Evolutionary conservation across 257 asterid species (phyloP), one percentile per base, ranked within the genome.

Genomic region (Salvia splendens): DNA sequence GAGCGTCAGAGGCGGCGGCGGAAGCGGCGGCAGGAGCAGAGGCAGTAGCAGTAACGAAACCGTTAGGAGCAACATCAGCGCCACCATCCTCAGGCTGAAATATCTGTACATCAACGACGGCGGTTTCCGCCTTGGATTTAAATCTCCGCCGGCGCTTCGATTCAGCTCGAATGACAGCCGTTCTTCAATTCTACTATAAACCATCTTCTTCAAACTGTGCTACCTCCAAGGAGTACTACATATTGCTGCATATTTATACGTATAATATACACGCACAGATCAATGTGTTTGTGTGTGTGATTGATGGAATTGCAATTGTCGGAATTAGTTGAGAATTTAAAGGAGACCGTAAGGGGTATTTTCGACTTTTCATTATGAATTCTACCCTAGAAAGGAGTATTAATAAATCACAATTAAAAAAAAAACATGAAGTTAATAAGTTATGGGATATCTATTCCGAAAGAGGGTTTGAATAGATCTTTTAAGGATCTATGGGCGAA

Each of bases 21-120:
- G 87, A 6, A 87, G 87, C 53, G 95, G 88, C 12, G 96, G 96
- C 33, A 86, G 83, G 24, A 85, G 33, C 5, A 80, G 74, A 76
- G 96, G 96, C 78, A 89, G 79, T 16, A 83, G 12, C 43, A 82
- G 28, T 43, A 89, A 90, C 64, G 84, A 61, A 30, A 73, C 46
- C 60, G 90, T 73, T 0, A 82, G 33, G 35, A 69, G 9, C 50
- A 71, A 42, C 92, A 86, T 83, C 33, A 79, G 11, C 0, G 73
- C 35, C 0, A 72, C 17, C 6, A 6, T 66, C 43, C 49, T 77
- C 2, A 32, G 17, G 57, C 59, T 71, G 68, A 72, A 79, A 17
- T 68, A 81, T 11, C 61, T 35, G 47, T 40, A 49, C 84, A 80
- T 77, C 28, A 43, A 12, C 45, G 59, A 50, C 12, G 77, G 68